Evolutionary conservation across 192 early-diverging fungal species (phyloP).

Genomic region (Coemansia asiatica): DNA sequence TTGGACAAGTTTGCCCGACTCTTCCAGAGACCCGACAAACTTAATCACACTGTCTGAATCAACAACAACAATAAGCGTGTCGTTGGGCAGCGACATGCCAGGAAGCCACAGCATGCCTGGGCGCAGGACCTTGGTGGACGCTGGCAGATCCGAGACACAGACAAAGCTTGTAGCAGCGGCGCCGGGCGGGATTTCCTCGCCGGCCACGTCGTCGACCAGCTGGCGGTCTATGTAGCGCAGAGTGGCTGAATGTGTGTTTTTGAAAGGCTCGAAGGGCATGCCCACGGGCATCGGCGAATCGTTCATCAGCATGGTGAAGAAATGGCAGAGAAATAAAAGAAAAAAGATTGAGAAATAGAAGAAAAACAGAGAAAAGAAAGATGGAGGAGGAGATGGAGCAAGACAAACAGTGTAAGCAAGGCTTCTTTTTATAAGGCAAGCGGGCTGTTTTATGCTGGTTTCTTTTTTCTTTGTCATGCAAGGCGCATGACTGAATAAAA

Average conservation of each 20-base stretch:
- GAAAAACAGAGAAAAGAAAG: neutral
- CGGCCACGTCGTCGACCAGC: conserved; percentile 47
- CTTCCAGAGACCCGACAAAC: conserved; percentile 31
- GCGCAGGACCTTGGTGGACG: conserved; percentile 36
- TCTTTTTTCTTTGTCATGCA: conserved; percentile 9
- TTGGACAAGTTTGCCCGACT: conserved; percentile 11
- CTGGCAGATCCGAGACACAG: conserved; percentile 40
- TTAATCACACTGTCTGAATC: conserved; percentile 33
- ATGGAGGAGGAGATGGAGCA: neutral
- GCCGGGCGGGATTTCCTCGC: conserved; percentile 27
- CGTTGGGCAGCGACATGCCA: conserved; percentile 34
- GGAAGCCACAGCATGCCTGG: conserved; percentile 44
- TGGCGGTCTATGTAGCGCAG: conserved; percentile 34
- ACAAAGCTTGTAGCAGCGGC: neutral
- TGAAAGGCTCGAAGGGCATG: conserved; percentile 43
- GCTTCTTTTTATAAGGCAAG: conserved; percentile 11
- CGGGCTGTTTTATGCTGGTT: neutral
- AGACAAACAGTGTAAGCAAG: neutral
- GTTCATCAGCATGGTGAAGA: conserved; percentile 41
- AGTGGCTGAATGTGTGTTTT: conserved; percentile 25
- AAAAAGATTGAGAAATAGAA: conserved; percentile 1
- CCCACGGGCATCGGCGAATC: conserved; percentile 21
- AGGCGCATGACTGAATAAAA: conserved; percentile 6
- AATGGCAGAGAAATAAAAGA: neutral
- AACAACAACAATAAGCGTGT: conserved; percentile 39